Percentiles rank a stretch among this genome's conserved stretches.
Conservation (phyloP, 2,329 filamentous ascomycete species). For the Canariomyces notabilis region DNA sequence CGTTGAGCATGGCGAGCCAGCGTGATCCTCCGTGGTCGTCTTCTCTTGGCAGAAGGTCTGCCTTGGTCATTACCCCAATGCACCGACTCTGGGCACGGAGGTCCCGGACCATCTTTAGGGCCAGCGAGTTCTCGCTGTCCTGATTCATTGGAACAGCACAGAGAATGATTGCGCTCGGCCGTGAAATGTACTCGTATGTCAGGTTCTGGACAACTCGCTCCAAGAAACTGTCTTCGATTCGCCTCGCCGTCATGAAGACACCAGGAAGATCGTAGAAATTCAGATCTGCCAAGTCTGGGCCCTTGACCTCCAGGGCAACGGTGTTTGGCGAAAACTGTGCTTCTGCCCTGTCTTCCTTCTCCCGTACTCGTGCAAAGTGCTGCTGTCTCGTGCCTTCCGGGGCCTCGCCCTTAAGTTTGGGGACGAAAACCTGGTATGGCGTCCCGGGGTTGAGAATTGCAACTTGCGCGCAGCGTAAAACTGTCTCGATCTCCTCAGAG, state of each 20-base stretch:
- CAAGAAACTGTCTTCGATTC: conserved; percentile 60
- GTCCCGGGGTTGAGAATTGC: conserved; percentile 66
- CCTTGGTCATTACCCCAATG: conserved; percentile 78
- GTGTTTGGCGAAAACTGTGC: conserved; percentile 79
- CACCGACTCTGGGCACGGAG: conserved; percentile 54
- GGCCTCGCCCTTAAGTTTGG: conserved; percentile 33
- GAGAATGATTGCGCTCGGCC: conserved; percentile 68
- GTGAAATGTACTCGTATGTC: conserved; percentile 62
- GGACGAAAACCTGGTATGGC: conserved; percentile 49
- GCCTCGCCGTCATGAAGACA: conserved; percentile 65
- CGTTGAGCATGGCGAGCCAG: conserved; percentile 60
- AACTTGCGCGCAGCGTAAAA: conserved; percentile 69
- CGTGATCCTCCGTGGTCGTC: conserved; percentile 50
- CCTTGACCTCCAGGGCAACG: conserved; percentile 69
- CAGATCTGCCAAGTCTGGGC: conserved; percentile 64
- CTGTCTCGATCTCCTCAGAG: conserved; percentile 58
- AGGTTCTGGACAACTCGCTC: conserved; percentile 69
- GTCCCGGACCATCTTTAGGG: conserved; percentile 58
- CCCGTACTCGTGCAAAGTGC: conserved; percentile 12
- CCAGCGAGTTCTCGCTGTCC: conserved; percentile 71
- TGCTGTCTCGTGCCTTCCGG: conserved; percentile 14
- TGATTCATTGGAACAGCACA: conserved; percentile 73
- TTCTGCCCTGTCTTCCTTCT: conserved; percentile 39
- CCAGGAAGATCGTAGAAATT: conserved; percentile 85
- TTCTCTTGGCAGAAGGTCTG: conserved; percentile 62